A percentile compares a stretch with the other conserved stretches of the same genome.
Evolutionary conservation across 2,329 filamentous ascomycete species (phyloP).

Genomic region (Simplicillium aogashimaense): DNA sequence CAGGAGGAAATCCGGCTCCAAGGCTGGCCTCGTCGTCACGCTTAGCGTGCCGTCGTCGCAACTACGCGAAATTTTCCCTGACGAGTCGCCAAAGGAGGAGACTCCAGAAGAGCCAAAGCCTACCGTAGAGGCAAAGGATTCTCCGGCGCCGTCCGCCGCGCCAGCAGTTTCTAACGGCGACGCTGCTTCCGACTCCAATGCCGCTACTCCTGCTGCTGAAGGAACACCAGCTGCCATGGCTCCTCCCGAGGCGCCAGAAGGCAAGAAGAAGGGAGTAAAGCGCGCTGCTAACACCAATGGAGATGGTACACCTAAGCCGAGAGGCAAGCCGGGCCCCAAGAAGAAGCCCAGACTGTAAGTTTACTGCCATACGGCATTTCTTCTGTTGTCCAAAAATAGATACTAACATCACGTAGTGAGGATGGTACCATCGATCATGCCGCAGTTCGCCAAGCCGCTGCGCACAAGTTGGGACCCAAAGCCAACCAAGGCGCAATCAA

Average conservation of each 20-base stretch:
- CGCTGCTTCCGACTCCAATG: slow-evolving; percentile 48
- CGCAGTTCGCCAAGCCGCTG: slow-evolving; percentile 36
- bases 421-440: slow-evolving; percentile 52
- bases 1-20: too few relatives aligned
- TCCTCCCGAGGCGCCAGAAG: slow-evolving; percentile 48
- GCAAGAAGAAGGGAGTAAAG: slow-evolving; percentile 69
- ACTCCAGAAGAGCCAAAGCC: slow-evolving; percentile 24
- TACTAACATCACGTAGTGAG: slow-evolving; percentile 32
- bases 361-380: neutral
- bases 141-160: slow-evolving; percentile 31
- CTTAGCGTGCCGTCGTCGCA: slow-evolving; percentile 40
- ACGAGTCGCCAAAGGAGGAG: slow-evolving; percentile 31
- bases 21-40: slow-evolving; percentile 28
- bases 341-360: slow-evolving; percentile 92
- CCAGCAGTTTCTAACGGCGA: slow-evolving; percentile 38
- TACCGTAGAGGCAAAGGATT: slow-evolving; percentile 28
- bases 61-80: slow-evolving; percentile 40
- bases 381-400: neutral
- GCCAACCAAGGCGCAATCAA: slow-evolving; percentile 97
- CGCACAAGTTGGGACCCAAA: slow-evolving; percentile 87
- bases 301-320: slow-evolving; percentile 57
- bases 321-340: slow-evolving; percentile 89
- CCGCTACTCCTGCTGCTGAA: slow-evolving; percentile 46
- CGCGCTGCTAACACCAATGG: slow-evolving; percentile 51
- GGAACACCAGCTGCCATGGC: slow-evolving; percentile 51